Conservation (phyloP, 2,329 filamentous ascomycete species). For the Beauveria varroae region DNA sequence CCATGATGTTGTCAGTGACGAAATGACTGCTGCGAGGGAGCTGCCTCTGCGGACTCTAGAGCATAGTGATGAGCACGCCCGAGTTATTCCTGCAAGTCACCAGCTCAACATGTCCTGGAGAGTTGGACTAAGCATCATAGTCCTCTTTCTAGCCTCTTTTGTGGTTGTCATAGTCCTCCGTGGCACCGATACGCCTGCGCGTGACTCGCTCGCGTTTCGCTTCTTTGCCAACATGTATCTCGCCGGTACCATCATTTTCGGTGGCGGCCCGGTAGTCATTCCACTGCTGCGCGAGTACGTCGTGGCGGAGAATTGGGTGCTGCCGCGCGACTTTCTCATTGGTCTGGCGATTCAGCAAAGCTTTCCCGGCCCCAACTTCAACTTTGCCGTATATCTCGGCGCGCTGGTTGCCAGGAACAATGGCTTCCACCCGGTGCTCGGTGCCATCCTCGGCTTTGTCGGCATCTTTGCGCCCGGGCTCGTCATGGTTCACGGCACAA, state of each 20-base stretch:
- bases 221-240: constrained; percentile 69
- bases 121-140: constrained; percentile 33
- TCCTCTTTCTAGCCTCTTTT: constrained; percentile 48
- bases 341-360: constrained; percentile 65
- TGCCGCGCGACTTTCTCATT: constrained; percentile 62
- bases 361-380: constrained; percentile 46
- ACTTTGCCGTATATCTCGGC: constrained; percentile 52
- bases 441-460: constrained; percentile 43
- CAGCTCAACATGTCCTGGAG: constrained; percentile 38
- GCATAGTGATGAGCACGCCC: background rate
- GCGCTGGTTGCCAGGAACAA: constrained; percentile 36
- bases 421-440: constrained; percentile 30
- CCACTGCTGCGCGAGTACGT: constrained; percentile 55
- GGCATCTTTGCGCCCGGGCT: constrained; percentile 47
- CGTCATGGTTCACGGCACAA: constrained; percentile 39
- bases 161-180: constrained; percentile 46
- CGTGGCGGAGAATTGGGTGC: constrained; percentile 63
- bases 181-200: constrained; percentile 25
- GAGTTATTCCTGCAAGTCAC: constrained; percentile 23
- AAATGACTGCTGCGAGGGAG: background rate
- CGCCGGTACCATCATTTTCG: constrained; percentile 62
- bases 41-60: background rate
- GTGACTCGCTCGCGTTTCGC: constrained; percentile 41
- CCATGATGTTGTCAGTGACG: constrained; percentile 3
- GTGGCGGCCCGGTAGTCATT: constrained; percentile 58